Conservation (phyloP, 2,329 filamentous ascomycete species). For the Stylonectria norvegica region DNA sequence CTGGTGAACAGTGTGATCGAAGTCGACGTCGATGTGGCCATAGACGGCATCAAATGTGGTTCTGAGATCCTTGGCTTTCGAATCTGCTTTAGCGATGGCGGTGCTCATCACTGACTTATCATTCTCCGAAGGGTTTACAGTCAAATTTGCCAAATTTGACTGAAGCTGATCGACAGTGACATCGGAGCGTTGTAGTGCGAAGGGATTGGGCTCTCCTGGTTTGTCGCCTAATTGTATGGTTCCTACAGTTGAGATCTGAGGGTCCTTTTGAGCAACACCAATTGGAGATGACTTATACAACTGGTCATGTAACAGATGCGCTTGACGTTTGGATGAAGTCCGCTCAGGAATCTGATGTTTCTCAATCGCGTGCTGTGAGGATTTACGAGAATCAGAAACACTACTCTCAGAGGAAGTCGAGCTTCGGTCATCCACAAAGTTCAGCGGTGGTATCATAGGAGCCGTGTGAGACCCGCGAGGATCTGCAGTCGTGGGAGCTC, state of each 20-base stretch:
- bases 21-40: conserved; percentile 13
- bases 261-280: not conserved
- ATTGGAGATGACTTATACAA: no score
- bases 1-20: conserved; percentile 19
- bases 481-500: conserved; percentile 14
- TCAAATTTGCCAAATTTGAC: no score
- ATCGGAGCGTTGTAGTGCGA: not conserved
- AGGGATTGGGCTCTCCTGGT: not conserved
- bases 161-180: not conserved
- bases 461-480: conserved; percentile 2
- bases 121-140: not conserved
- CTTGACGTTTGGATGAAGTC: not conserved
- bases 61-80: no score
- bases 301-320: no score
- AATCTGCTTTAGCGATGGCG: no score
- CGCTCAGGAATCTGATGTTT: not conserved
- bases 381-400: no score
- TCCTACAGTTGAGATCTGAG: not conserved
- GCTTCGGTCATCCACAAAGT: not conserved
- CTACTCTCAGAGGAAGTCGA: no score
- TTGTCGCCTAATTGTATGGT: not conserved
- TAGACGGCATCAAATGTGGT: no score
- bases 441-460: not conserved
- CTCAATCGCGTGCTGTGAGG: not conserved
- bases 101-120: no score